These are phyloP conservation scores for Talaromyces sp. DNA, from an alignment of 2,329 filamentous ascomycete species.

Conservation along the genomic window DNA sequence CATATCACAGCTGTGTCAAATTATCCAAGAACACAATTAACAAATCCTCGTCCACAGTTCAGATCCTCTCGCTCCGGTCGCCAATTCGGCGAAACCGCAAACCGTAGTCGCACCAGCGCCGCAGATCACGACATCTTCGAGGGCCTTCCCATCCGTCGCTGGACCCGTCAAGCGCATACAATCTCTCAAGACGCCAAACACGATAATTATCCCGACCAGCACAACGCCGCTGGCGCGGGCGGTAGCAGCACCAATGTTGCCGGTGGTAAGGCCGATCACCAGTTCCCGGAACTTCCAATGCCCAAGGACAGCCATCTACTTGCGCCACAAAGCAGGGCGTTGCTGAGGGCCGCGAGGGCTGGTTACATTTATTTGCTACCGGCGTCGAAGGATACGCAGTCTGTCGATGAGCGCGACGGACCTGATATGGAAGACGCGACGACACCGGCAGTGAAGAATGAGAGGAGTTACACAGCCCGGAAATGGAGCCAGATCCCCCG, in stretches of 20 bases:
- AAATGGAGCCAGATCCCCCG: constrained; percentile 59
- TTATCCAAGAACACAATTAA: neutral
- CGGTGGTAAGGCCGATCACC: constrained; percentile 23
- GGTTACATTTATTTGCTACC: constrained; percentile 71
- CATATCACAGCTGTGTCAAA: neutral
- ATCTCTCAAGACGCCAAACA: constrained; percentile 64
- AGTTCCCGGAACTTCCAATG: constrained; percentile 74
- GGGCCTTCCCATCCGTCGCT: constrained; percentile 87
- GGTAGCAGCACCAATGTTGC: constrained; percentile 23
- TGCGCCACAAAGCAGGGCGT: constrained; percentile 73
- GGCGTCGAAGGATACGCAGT: constrained; percentile 30
- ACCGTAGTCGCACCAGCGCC: constrained; percentile 45
- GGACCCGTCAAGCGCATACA: constrained; percentile 69
- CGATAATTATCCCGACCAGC: constrained; percentile 50
- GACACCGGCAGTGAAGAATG: constrained; percentile 28
- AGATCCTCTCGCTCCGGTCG: constrained; percentile 57
- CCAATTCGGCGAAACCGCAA: constrained; percentile 52
- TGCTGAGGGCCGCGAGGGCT: constrained; percentile 76
- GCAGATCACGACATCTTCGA: constrained; percentile 64
- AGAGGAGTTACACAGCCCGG: constrained; percentile 54
- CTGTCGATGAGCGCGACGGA: constrained; percentile 35
- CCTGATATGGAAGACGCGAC: constrained; percentile 36
- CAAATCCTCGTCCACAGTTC: constrained; percentile 40
- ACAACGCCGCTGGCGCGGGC: constrained; percentile 24
- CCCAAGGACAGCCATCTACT: constrained; percentile 79